Conservation (phyloP, 345 rosid species). For the Lepidium didymum region DNA sequence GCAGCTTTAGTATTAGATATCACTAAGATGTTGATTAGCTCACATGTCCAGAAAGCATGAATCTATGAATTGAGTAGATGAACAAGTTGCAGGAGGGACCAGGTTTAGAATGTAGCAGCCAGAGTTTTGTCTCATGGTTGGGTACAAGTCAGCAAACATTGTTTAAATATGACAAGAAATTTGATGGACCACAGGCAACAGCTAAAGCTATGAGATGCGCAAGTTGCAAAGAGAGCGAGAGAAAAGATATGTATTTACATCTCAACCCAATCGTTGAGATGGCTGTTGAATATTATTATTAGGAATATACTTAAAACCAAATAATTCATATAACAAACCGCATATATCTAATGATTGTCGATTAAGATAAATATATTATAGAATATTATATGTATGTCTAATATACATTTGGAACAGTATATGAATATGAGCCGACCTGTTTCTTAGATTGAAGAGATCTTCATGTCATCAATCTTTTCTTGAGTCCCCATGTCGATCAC, state of each 20-base stretch:
- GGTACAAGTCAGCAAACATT: conserved; percentile 23
- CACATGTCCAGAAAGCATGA: conserved; percentile 6
- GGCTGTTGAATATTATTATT: conserved; percentile 1
- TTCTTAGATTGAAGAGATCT: conserved; percentile 33
- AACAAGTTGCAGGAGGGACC: conserved; percentile 29
- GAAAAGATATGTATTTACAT: not conserved
- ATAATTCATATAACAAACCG: conserved; percentile 18
- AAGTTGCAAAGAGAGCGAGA: conserved; percentile 20
- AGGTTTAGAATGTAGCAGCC: conserved; percentile 11
- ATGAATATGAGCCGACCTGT: conserved; percentile 9
- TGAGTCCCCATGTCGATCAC: conserved; percentile 25
- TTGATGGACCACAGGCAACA: conserved; percentile 26
- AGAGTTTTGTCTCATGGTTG: conserved; percentile 26
- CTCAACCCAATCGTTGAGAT: not conserved
- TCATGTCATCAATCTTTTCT: conserved; percentile 37
- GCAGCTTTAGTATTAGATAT: not conserved
- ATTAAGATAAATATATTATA: not conserved
- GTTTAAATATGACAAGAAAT: conserved; percentile 20
- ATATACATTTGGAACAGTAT: not conserved
- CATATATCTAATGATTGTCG: not conserved
- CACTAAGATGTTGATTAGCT: not conserved
- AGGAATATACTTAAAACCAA: conserved; percentile 24
- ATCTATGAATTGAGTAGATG: conserved; percentile 8
- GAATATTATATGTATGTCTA: not conserved
- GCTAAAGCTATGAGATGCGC: conserved; percentile 3